Percentiles rank a stretch among this genome's conserved stretches.
Evolutionary conservation across 495 filamentous ascomycete genomes (phyloP).

Genomic region (Aspergillus leporis): DNA sequence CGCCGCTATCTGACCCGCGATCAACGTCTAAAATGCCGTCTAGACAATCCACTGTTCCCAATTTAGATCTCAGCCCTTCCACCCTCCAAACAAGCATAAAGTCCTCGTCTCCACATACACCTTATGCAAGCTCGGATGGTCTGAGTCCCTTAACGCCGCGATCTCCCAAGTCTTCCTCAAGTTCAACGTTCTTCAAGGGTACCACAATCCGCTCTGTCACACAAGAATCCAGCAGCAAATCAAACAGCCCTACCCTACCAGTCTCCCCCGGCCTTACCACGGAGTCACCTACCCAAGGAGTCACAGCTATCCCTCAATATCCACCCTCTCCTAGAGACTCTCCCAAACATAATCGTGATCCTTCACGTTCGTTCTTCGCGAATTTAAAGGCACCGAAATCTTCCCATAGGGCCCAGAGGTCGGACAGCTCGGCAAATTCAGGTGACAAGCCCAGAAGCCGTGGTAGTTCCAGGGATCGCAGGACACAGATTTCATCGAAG

Average conservation of each 20-base stretch:
- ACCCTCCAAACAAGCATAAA: conserved; percentile 36
- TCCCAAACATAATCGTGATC: conserved; percentile 52
- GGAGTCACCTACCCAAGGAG: conserved; percentile 44
- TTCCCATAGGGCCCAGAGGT: conserved; percentile 44
- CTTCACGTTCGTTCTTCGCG: conserved; percentile 57
- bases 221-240: conserved; percentile 38
- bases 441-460: conserved; percentile 45
- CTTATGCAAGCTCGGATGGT: conserved; percentile 41
- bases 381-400: conserved; percentile 57
- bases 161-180: conserved; percentile 44
- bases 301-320: conserved; percentile 56
- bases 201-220: conserved; percentile 48
- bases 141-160: conserved; percentile 44
- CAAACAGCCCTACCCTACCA: conserved; percentile 35
- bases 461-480: conserved; percentile 45
- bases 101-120: conserved; percentile 37
- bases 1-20: conserved; percentile 16
- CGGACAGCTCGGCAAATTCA: conserved; percentile 42
- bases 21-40: conserved; percentile 41
- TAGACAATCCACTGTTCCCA: conserved; percentile 42
- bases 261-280: conserved; percentile 29
- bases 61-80: conserved; percentile 44
- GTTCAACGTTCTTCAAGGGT: conserved; percentile 44
- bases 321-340: conserved; percentile 51
- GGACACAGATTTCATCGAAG: conserved; percentile 31